A percentile compares a stretch with the other conserved stretches of the same genome.
Conservation (phyloP, 176 grass and related monocot species). For the Typha latifolia region DNA sequence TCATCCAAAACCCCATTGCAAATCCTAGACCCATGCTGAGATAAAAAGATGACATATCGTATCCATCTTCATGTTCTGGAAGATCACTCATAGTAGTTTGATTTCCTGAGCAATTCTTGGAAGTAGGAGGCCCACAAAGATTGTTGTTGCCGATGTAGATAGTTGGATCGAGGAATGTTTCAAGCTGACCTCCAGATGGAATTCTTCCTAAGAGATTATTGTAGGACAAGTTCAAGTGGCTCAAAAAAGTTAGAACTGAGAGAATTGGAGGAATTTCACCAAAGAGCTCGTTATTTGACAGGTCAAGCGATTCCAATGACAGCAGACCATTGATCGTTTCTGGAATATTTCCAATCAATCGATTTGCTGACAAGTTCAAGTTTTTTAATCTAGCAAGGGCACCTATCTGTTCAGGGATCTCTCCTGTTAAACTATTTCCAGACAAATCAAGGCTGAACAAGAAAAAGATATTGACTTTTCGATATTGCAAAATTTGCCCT, state of each 20-base stretch:
- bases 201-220: constrained; percentile 34
- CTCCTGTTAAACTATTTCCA: constrained; percentile 17
- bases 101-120: neutral
- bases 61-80: neutral
- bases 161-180: constrained; percentile 1
- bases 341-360: constrained; percentile 29
- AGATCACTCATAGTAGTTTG: neutral
- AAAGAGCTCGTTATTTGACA: constrained; percentile 16
- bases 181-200: constrained; percentile 8
- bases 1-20: neutral
- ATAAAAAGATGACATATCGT: neutral
- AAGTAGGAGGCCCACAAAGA: constrained; percentile 19
- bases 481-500: constrained; percentile 19
- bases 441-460: constrained; percentile 22
- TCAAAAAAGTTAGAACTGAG: neutral
- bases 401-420: constrained; percentile 17
- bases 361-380: constrained; percentile 40
- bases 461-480: fast-evolving
- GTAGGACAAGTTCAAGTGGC: constrained; percentile 12
- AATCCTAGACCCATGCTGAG: constrained; percentile 9
- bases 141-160: neutral
- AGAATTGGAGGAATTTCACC: constrained; percentile 17
- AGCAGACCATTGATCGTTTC: neutral
- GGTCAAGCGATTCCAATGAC: too few species aligned
- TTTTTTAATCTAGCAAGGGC: constrained; percentile 15